Evolutionary conservation across 75 land plant genomes (phyloP), one percentile per base, ranked within the genome.

Genomic region (Pseudotsuga menziesii): DNA sequence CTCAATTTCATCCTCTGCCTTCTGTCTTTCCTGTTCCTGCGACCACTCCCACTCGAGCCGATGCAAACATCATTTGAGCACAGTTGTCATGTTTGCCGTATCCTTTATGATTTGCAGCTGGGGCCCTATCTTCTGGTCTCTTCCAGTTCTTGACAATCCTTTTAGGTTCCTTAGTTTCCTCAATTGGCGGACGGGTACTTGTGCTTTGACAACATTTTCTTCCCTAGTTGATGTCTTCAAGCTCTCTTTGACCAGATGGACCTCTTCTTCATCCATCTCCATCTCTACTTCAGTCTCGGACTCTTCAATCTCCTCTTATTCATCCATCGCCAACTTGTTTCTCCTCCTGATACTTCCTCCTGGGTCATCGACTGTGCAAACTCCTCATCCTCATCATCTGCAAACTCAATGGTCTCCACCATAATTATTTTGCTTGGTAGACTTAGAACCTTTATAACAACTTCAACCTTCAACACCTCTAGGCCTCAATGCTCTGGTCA

Each of bases 201-300:
- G 78, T 81, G 78, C 88, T n/a, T 78, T 82, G 32, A 44, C 76
- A 66, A 66, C 85, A 67, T 82, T 77, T 19, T 88, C 89, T 20
- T 80, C 86, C n/a, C 89, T 77, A 39, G 79, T 88, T 27, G 95
- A 87, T 13, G 88, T 89, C 58, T 80, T 88, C 92, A 93, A 89
- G 75, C 98, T 91, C 75, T 96, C 98, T 61, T 91, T 92, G 35
- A 96, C 96, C 71, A 96, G 87, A 55, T 91, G 94, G 59, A 93
- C 78, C 89, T 96, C 98, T 80, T 96, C 98, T 72, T 93, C 98
- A 81, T 96, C 98, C 97, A 94, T 94, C 56, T 94, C 97, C 98
- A 96, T 96, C 71, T 96, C 98, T 74, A 93, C 82, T 76, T 91
- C 97, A 81, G 77, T 90, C 22, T 81, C 94, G 55, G 91, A 88